These are phyloP conservation scores for Phytophthora pinifolia DNA, from an alignment of 352 stramenopile species.

Conservation along the genomic window DNA sequence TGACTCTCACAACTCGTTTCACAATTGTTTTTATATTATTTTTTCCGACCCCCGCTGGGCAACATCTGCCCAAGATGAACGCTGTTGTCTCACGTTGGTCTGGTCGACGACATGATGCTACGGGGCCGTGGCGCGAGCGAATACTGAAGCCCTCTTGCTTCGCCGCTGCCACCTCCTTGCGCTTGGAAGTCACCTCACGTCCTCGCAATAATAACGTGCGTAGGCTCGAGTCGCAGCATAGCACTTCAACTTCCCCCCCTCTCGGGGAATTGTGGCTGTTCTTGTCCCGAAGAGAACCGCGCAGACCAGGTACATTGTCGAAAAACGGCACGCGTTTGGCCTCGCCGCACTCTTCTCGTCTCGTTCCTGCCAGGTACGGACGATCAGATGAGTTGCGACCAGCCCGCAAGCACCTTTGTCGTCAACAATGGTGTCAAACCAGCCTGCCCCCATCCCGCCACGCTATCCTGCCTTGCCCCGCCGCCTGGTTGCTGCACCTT, in stretches of 20 bases:
- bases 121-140: background rate
- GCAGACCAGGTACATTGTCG: background rate
- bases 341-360: background rate
- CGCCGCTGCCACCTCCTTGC: background rate
- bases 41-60: conserved; percentile 7
- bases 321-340: too few species aligned
- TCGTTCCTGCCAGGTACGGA: conserved; percentile 10
- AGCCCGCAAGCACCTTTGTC: conserved; percentile 11
- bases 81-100: too few species aligned
- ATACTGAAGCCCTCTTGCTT: background rate
- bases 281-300: background rate
- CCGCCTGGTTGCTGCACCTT: conserved; percentile 16
- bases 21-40: too few species aligned
- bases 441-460: conserved; percentile 17
- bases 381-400: conserved; percentile 26
- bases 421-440: conserved; percentile 9
- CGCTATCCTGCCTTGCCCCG: conserved; percentile 12
- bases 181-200: conserved; percentile 9
- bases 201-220: conserved; percentile 10
- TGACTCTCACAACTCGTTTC: too few species aligned
- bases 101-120: conserved; percentile 8
- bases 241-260: conserved; percentile 15
- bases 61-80: conserved; percentile 18
- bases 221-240: conserved; percentile 14
- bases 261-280: too few species aligned